A percentile compares a stretch with the other conserved stretches of the same genome.
These are phyloP conservation scores for Orbilia brochopaga DNA, from an alignment of 2,329 filamentous ascomycete genomes.

Conservation along the genomic window DNA sequence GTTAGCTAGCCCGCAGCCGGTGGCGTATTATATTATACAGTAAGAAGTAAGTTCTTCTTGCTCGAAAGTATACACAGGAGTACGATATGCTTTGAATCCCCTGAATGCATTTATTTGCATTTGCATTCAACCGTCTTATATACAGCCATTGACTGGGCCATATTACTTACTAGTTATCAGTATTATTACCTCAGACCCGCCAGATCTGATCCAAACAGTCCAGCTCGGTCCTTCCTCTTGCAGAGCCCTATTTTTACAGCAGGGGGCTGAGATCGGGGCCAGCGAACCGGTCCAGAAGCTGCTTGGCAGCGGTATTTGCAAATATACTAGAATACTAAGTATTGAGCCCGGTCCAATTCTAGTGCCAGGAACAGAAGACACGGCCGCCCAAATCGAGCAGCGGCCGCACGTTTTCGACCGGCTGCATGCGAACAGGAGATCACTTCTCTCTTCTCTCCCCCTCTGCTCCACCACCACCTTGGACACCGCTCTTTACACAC, in stretches of 20 bases:
- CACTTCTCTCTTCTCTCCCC: conserved; percentile 18
- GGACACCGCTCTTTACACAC: too few species aligned
- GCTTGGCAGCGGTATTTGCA: too few species aligned
- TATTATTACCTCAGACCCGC: too few species aligned
- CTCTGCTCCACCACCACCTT: conserved; percentile 4
- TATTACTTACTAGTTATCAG: too few species aligned
- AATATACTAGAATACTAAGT: too few species aligned
- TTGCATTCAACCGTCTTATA: too few species aligned
- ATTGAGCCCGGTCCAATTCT: conserved; percentile 5
- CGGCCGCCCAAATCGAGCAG: conserved; percentile 12
- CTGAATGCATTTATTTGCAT: too few species aligned
- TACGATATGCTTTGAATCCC: too few species aligned
- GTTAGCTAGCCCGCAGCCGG: background rate
- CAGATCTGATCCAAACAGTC: too few species aligned
- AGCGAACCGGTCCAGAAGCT: background rate
- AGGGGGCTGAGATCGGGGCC: background rate
- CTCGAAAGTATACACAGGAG: background rate
- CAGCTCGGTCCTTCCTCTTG: too few species aligned
- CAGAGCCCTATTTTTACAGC: background rate
- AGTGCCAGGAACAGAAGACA: conserved; percentile 23
- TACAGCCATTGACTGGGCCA: too few species aligned
- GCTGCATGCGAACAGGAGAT: conserved; percentile 37
- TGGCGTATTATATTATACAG: background rate
- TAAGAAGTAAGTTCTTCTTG: too few species aligned
- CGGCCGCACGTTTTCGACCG: conserved; percentile 15